Conservation (phyloP, 345 rosid genomes). For the Lepidium sativum region DNA sequence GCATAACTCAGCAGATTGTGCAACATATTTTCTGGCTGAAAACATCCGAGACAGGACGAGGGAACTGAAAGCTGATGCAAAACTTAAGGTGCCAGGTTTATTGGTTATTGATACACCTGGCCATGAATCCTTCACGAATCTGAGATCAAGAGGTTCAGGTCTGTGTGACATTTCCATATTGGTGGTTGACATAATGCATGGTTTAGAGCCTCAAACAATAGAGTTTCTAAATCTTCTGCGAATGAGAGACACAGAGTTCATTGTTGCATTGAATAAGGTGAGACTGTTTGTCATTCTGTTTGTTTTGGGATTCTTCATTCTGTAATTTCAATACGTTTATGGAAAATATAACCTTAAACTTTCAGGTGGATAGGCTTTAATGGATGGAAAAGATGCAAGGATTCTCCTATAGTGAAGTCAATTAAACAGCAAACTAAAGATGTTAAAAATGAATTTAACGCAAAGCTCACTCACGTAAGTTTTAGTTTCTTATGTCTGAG, state of each 20-base stretch:
- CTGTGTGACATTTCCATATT: constrained; percentile 93
- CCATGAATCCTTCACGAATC: constrained; percentile 82
- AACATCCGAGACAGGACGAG: constrained; percentile 91
- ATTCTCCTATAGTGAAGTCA: constrained; percentile 67
- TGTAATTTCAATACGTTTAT: background rate
- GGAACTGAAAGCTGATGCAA: constrained; percentile 92
- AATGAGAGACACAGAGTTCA: constrained; percentile 83
- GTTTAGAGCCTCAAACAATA: constrained; percentile 84
- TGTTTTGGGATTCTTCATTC: background rate
- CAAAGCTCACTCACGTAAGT: constrained; percentile 59
- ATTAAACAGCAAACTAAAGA: constrained; percentile 63
- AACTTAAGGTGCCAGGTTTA: constrained; percentile 85
- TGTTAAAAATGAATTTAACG: constrained; percentile 63
- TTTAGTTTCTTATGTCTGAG: background rate
- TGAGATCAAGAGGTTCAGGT: constrained; percentile 89
- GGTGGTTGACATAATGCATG: constrained; percentile 96
- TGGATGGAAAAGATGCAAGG: constrained; percentile 74
- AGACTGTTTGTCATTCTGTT: constrained; percentile 14
- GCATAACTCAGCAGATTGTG: constrained; percentile 98
- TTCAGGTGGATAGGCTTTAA: constrained; percentile 88
- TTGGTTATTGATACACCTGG: constrained; percentile 98
- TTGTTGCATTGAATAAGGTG: constrained; percentile 92
- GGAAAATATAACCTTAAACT: background rate
- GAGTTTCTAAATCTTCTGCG: constrained; percentile 84
- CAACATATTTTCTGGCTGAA: constrained; percentile 88